A percentile compares a stretch with the other conserved stretches of the same genome.
Conservation (phyloP, 2,329 filamentous ascomycete genomes). For the Dactylella cylindrospora region DNA sequence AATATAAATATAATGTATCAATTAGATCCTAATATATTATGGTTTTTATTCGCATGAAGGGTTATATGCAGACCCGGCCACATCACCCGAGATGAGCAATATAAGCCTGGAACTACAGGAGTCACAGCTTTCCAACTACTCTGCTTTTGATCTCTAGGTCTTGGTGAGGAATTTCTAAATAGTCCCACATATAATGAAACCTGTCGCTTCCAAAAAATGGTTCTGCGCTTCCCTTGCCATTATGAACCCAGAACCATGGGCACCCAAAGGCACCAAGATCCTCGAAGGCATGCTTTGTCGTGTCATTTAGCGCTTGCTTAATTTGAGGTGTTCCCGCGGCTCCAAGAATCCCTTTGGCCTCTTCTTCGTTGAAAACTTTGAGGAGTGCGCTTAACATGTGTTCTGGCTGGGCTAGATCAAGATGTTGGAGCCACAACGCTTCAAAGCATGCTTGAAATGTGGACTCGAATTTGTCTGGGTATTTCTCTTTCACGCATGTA, state of each 20-base stretch:
- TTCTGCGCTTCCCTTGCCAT: constrained; percentile 61
- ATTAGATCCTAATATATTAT: no score
- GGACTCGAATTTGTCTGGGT: constrained; percentile 51
- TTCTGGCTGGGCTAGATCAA: constrained; percentile 63
- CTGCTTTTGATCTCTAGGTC: background rate
- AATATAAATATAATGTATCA: no score
- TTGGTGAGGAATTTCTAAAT: constrained; percentile 57
- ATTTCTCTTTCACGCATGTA: constrained; percentile 65
- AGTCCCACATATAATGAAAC: constrained; percentile 69
- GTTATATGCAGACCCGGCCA: no score
- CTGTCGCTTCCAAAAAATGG: constrained; percentile 79
- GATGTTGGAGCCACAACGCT: constrained; percentile 64
- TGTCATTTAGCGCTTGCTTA: constrained; percentile 60
- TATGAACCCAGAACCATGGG: constrained; percentile 72
- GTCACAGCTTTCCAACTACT: background rate
- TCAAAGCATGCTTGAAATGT: constrained; percentile 61
- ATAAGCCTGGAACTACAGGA: no score
- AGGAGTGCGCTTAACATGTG: constrained; percentile 56
- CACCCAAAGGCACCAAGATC: constrained; percentile 69
- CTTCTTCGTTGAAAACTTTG: constrained; percentile 56
- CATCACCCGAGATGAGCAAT: no score
- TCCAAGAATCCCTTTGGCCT: constrained; percentile 61
- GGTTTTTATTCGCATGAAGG: no score
- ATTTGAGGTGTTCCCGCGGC: constrained; percentile 57
- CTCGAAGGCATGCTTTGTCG: constrained; percentile 64